Evolutionary conservation across 352 stramenopile species (phyloP).

Genomic region (Globisporangium carolinianum): DNA sequence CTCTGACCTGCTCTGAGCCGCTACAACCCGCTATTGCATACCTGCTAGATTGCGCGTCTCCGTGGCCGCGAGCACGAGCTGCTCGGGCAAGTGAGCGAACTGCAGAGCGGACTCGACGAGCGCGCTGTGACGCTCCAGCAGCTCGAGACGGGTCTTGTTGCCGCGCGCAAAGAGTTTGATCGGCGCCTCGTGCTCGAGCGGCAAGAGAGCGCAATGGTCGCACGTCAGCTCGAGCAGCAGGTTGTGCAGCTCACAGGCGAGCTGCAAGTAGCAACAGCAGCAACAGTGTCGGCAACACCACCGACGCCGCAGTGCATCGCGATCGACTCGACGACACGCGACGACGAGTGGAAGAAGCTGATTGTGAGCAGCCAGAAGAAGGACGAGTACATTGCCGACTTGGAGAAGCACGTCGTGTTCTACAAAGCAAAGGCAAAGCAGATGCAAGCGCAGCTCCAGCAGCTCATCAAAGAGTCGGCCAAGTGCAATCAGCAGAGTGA

Average conservation of each 20-base stretch:
- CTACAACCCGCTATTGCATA: not conserved
- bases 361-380: slow-evolving; percentile 70
- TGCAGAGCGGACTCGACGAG: slow-evolving; percentile 35
- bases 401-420: slow-evolving; percentile 82
- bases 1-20: too few relatives aligned
- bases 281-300: slow-evolving; percentile 15
- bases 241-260: slow-evolving; percentile 22
- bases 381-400: slow-evolving; percentile 74
- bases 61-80: slow-evolving; percentile 40
- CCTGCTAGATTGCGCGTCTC: slow-evolving; percentile 16
- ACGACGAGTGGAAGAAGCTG: slow-evolving; percentile 66
- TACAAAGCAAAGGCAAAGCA: slow-evolving; percentile 86
- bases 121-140: slow-evolving; percentile 42
- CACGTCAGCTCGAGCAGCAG: slow-evolving; percentile 26
- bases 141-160: slow-evolving; percentile 49
- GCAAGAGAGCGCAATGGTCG: slow-evolving; percentile 27
- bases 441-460: slow-evolving; percentile 75
- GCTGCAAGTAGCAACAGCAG: slow-evolving; percentile 11
- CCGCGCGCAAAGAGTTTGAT: slow-evolving; percentile 69
- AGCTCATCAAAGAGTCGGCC: slow-evolving; percentile 60
- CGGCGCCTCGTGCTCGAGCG: slow-evolving; percentile 44
- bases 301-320: slow-evolving; percentile 5
- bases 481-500: slow-evolving; percentile 23
- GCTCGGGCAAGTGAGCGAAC: slow-evolving; percentile 24
- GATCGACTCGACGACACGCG: slow-evolving; percentile 31